These are phyloP conservation scores for Trametes cingulata DNA, from an alignment of 768 basidiomycete genomes.

Conservation along the genomic window DNA sequence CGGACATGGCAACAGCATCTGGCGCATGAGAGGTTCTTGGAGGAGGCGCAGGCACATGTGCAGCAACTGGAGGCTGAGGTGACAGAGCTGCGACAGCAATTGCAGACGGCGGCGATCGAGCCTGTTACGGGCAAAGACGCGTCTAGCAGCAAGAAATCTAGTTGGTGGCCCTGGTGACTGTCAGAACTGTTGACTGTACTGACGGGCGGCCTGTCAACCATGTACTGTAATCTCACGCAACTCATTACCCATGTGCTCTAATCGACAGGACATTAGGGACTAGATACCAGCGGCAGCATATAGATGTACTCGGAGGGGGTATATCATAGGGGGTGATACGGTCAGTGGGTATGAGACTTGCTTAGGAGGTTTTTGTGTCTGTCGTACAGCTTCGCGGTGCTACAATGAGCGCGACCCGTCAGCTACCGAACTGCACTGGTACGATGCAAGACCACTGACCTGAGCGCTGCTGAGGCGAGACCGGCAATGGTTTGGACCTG, in stretches of 20 bases:
- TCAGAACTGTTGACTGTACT: neutral
- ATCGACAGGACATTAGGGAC: conserved; percentile 1
- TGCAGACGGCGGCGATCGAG: conserved; percentile 2
- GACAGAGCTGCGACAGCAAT: conserved; percentile 29
- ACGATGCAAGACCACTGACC: conserved; percentile 45
- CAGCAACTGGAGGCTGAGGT: conserved; percentile 62
- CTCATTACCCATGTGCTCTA: conserved; percentile 9
- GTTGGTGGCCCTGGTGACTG: conserved; percentile 32
- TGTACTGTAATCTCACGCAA: conserved; percentile 4
- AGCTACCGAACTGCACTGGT: neutral
- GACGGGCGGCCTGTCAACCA: neutral
- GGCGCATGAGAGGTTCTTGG: conserved; percentile 71
- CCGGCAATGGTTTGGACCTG: conserved; percentile 67
- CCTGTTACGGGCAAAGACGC: neutral
- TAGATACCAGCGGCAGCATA: conserved; percentile 9
- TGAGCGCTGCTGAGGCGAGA: conserved; percentile 68
- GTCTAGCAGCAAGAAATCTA: conserved; percentile 10
- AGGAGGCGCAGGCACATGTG: conserved; percentile 57
- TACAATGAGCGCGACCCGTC: conserved; percentile 30
- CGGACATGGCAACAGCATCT: conserved; percentile 63
- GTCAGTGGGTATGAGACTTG: conserved; percentile 15
- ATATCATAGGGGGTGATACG: conserved; percentile 8
- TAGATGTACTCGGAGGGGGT: neutral
- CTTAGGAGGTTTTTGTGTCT: conserved; percentile 60
- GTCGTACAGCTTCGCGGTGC: conserved; percentile 75